These are phyloP conservation scores for Gossypium ekmanianum DNA, from an alignment of 345 rosid genomes.

Conservation along the genomic window DNA sequence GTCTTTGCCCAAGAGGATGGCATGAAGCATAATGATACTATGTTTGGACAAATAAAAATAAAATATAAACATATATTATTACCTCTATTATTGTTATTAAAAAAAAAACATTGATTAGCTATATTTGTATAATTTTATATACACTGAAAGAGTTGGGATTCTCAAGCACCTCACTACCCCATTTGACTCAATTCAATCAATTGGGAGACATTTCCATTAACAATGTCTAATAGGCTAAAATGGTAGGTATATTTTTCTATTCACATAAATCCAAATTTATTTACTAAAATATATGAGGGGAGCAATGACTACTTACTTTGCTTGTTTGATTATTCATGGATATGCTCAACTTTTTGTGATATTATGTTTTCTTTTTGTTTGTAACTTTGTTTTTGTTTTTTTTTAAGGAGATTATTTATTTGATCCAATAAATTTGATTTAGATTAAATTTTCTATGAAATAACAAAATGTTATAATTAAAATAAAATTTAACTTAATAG, in stretches of 20 bases:
- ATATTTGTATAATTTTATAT: background rate
- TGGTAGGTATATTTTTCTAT: background rate
- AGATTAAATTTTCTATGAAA: background rate
- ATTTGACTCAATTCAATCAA: background rate
- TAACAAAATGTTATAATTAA: no score
- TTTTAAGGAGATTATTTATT: background rate
- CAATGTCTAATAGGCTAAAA: background rate
- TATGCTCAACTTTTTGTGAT: background rate
- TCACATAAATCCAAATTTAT: background rate
- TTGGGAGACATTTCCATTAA: background rate
- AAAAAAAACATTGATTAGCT: background rate
- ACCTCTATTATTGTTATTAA: background rate
- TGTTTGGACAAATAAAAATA: background rate
- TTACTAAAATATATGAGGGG: background rate
- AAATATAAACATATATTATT: background rate
- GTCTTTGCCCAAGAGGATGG: slow-evolving; percentile 10
- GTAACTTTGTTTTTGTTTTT: background rate
- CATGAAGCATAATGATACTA: background rate
- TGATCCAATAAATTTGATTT: background rate
- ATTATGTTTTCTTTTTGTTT: background rate
- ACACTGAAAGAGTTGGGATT: background rate
- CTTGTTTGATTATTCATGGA: background rate
- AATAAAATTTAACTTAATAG: no score
- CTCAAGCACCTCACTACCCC: background rate
- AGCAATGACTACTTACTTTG: background rate